A percentile compares a stretch with the other conserved stretches of the same genome.
phyloP scores from a whole-genome alignment of 768 basidiomycete genomes.

The Macrocybe gigantea region DNA sequence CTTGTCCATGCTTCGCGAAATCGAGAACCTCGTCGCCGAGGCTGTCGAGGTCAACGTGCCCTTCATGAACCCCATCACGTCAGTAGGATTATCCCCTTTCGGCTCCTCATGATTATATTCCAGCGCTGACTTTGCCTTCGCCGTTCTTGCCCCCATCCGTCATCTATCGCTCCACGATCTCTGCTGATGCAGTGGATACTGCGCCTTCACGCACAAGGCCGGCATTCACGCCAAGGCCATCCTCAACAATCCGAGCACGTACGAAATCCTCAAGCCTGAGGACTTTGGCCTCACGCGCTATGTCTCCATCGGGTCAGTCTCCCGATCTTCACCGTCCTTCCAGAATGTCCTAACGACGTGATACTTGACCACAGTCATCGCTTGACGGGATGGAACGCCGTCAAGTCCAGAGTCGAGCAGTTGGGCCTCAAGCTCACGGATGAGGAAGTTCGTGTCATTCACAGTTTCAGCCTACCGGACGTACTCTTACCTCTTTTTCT shows the following conservation, averaged over 20 bases:
- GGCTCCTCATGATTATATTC: not conserved
- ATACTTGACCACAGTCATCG: conserved; percentile 55
- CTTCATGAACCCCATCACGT: conserved; percentile 96
- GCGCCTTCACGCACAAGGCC: conserved; percentile 99
- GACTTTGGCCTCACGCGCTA: conserved; percentile 98
- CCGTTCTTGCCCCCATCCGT: too few species aligned
- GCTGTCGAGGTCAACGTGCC: conserved; percentile 98
- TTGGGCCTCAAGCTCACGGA: conserved; percentile 86
- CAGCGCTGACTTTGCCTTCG: too few species aligned
- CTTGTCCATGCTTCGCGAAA: conserved; percentile 92
- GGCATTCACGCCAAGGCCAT: conserved; percentile 99
- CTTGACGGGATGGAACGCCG: conserved; percentile 98
- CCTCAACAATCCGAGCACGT: conserved; percentile 97
- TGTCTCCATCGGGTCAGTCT: conserved; percentile 84
- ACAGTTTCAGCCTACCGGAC: not conserved
- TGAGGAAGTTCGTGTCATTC: conserved; percentile 56
- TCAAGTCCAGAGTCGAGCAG: conserved; percentile 99
- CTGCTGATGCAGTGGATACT: conserved; percentile 73
- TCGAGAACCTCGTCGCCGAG: conserved; percentile 98
- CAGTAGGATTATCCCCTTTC: conserved; percentile 16
- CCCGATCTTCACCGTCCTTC: not conserved
- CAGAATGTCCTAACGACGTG: not conserved
- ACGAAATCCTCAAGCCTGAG: conserved; percentile 98
- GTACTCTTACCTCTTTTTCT: conserved; percentile 1
- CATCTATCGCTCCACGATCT: not conserved